phyloP scores from a whole-genome alignment of 306 rosid genomes.

The Quercus alba region DNA sequence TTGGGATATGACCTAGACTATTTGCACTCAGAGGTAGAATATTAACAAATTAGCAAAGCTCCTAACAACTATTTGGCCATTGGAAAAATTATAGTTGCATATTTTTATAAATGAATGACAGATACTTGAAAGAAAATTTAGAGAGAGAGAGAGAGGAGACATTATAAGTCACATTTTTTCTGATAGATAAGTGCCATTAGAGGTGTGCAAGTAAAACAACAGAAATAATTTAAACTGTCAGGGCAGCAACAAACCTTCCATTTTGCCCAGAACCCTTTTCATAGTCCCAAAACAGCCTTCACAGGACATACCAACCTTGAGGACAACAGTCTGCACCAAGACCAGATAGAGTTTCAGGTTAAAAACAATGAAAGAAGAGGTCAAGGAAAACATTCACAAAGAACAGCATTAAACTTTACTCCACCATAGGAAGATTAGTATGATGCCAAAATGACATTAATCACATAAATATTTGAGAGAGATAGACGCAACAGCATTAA shows the following conservation, averaged over 20 bases:
- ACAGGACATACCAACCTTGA: conserved; percentile 94
- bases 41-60: neutral
- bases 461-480: neutral
- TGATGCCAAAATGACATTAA: neutral
- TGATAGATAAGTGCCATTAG: neutral
- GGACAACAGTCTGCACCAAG: conserved; percentile 70
- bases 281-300: conserved; percentile 89
- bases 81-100: neutral
- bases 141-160: too few species aligned
- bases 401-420: neutral
- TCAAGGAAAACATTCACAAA: neutral
- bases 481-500: too few species aligned
- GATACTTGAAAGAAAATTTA: too few species aligned
- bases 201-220: neutral
- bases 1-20: neutral
- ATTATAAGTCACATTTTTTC: too few species aligned
- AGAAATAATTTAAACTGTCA: neutral
- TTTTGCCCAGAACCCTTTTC: conserved; percentile 80
- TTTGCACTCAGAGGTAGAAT: neutral
- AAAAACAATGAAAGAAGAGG: neutral
- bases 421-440: neutral
- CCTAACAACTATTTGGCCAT: neutral
- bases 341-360: neutral
- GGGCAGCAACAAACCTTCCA: conserved; percentile 60
- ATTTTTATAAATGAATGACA: too few species aligned